Evolutionary conservation across 2,329 filamentous ascomycete species (phyloP).

Genomic region (Cephalotrichum gorgonifer): DNA sequence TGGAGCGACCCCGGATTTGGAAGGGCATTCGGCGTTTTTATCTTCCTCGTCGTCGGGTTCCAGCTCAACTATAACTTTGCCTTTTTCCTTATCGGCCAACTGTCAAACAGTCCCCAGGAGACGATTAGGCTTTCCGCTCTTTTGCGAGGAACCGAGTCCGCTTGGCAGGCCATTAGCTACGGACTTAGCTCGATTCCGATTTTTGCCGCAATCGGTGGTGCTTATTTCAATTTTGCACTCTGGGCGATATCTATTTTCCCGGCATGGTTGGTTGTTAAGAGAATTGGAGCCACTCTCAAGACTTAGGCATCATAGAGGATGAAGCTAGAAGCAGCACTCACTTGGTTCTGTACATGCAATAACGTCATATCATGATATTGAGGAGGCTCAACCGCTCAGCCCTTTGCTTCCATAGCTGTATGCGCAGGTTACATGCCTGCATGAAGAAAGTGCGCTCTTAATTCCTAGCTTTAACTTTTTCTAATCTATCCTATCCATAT

Average conservation of each 20-base stretch:
- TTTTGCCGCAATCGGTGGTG: conserved; percentile 54
- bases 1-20: conserved; percentile 57
- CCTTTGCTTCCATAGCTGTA: too few species aligned
- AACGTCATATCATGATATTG: too few species aligned
- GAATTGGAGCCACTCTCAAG: too few species aligned
- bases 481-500: too few species aligned
- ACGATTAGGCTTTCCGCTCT: conserved; percentile 59
- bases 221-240: conserved; percentile 61
- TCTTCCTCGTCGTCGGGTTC: conserved; percentile 58
- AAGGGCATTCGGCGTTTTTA: conserved; percentile 53
- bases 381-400: too few species aligned
- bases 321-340: too few species aligned
- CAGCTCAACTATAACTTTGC: conserved; percentile 66
- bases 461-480: too few species aligned
- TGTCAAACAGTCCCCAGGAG: conserved; percentile 51
- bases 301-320: too few species aligned
- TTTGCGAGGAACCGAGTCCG: conserved; percentile 60
- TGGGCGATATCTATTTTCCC: conserved; percentile 56
- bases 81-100: conserved; percentile 60
- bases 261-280: conserved; percentile 54
- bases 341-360: too few species aligned
- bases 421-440: too few species aligned
- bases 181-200: conserved; percentile 51
- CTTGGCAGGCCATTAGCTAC: conserved; percentile 64
- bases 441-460: too few species aligned